phyloP scores from a whole-genome alignment of 805 yeast genomes.

The Kodamaea jinghongensis region DNA sequence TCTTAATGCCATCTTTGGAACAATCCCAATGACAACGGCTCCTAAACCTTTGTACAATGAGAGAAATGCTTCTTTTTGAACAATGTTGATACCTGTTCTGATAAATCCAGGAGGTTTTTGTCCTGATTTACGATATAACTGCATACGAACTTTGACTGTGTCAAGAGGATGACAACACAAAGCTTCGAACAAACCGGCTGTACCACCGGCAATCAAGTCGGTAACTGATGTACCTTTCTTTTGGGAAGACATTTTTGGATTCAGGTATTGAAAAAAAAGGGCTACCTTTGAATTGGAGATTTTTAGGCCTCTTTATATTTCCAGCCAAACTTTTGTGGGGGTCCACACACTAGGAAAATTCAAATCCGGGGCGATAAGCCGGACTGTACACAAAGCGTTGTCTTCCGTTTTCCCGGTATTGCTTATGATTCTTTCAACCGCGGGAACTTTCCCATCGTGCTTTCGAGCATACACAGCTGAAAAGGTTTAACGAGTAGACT shows the following conservation, averaged over 20 bases:
- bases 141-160: conserved; percentile 97
- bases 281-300: neutral
- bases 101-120: conserved; percentile 83
- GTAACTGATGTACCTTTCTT: conserved; percentile 46
- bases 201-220: conserved; percentile 88
- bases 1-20: conserved; percentile 97
- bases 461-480: too few species aligned
- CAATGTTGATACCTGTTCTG: conserved; percentile 76
- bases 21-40: conserved; percentile 95
- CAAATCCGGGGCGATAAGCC: too few species aligned
- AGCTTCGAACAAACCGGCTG: conserved; percentile 98
- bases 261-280: neutral
- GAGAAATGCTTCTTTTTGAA: conserved; percentile 73
- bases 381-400: too few species aligned
- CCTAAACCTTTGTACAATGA: conserved; percentile 95
- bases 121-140: conserved; percentile 71
- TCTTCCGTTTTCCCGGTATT: too few species aligned
- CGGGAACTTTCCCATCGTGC: too few species aligned
- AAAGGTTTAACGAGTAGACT: too few species aligned
- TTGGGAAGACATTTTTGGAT: conserved; percentile 15
- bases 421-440: neutral
- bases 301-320: too few species aligned
- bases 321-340: too few species aligned
- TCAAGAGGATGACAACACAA: conserved; percentile 97
- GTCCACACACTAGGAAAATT: too few species aligned